Conservation (phyloP, 768 basidiomycete genomes). For the Udeniomyces megalosporus region DNA sequence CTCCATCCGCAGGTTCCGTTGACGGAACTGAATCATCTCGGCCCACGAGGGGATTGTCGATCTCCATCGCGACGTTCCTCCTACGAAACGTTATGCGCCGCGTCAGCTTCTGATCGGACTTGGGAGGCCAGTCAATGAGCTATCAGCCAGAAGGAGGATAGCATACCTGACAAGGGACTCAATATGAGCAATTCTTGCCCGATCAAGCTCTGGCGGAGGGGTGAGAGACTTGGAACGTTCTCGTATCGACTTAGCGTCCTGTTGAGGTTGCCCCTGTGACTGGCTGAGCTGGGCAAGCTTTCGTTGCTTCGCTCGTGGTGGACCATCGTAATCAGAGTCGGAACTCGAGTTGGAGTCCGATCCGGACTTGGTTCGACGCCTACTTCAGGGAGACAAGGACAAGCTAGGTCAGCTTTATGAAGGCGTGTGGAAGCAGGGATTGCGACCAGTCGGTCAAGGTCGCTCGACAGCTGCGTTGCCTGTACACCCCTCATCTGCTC, state of each 20-base stretch:
- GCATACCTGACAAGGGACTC: background rate
- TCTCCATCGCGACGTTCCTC: background rate
- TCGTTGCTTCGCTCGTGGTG: too few species aligned
- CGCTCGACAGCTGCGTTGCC: too few species aligned
- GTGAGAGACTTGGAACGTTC: background rate
- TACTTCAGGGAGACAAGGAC: too few species aligned
- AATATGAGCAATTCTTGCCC: background rate
- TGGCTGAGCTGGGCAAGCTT: background rate
- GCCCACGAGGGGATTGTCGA: background rate
- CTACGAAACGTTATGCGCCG: background rate
- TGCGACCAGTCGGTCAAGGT: too few species aligned
- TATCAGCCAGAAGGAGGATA: background rate
- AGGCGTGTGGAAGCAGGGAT: too few species aligned
- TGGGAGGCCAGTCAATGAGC: background rate
- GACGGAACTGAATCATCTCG: too few species aligned
- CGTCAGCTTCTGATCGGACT: background rate
- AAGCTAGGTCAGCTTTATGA: too few species aligned
- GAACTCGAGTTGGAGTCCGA: too few species aligned
- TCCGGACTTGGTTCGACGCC: too few species aligned
- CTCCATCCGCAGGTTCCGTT: too few species aligned
- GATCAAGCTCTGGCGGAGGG: background rate
- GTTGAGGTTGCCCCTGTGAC: background rate
- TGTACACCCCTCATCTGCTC: too few species aligned
- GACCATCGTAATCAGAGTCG: too few species aligned
- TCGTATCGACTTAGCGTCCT: background rate